A percentile compares a stretch with the other conserved stretches of the same genome.
Evolutionary conservation across 768 basidiomycete species (phyloP).

Genomic region (Auricularia heimuer): DNA sequence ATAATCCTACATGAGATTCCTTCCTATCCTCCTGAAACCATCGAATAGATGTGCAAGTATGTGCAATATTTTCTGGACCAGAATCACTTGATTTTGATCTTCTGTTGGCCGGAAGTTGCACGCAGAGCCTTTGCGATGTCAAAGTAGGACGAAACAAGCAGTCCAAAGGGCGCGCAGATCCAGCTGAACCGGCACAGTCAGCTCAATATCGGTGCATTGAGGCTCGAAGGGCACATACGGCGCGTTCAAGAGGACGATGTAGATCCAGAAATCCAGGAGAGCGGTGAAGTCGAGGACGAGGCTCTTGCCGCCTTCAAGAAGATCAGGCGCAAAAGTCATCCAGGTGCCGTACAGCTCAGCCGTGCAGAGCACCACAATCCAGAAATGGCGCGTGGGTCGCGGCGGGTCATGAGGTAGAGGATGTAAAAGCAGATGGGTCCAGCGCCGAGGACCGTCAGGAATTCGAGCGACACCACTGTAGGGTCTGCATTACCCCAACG

Average conservation of each 20-base stretch:
- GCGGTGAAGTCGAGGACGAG: constrained; percentile 52
- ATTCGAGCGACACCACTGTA: constrained; percentile 71
- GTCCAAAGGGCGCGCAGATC: constrained; percentile 65
- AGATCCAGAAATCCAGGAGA: constrained; percentile 65
- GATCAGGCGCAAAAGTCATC: constrained; percentile 88
- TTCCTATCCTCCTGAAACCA: no score
- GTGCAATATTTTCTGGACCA: no score
- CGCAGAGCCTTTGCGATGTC: constrained; percentile 59
- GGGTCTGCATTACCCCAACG: constrained; percentile 77
- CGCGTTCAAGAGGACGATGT: constrained; percentile 72
- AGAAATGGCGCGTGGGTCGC: constrained; percentile 57
- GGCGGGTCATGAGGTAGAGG: constrained; percentile 49
- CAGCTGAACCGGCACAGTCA: constrained; percentile 39
- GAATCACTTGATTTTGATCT: no score
- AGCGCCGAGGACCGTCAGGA: constrained; percentile 67
- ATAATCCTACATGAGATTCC: no score
- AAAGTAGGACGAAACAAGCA: constrained; percentile 71
- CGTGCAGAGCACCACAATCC: constrained; percentile 70
- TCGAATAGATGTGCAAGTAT: no score
- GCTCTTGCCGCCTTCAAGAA: constrained; percentile 66
- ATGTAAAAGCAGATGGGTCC: constrained; percentile 66
- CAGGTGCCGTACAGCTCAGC: constrained; percentile 66
- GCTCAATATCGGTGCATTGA: neutral
- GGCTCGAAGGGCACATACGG: constrained; percentile 39
- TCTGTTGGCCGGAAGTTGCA: constrained; percentile 11